Base-by-base conservation (phyloP, 768 basidiomycete species). In the Baorangia bicolor region DNA sequence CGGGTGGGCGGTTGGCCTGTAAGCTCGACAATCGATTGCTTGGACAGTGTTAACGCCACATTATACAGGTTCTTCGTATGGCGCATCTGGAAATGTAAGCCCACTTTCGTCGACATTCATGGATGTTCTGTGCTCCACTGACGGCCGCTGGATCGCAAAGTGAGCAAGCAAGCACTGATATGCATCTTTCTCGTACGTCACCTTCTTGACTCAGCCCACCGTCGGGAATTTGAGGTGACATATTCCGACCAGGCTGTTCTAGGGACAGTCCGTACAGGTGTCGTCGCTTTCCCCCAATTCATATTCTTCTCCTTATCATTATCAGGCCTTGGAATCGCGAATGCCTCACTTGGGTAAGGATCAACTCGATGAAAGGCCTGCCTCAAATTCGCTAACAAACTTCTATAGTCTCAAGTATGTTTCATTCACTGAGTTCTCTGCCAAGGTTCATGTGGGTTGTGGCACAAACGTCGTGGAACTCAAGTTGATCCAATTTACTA, bases 31-130 rank as follows among this genome's bases (percentile, higher is more conserved):
- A 37, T 14, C n/a, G 10, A 27, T 38, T 0, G 14, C 21, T 27
- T 18, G 28, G 33, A 31, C 2, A n/a, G 14, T 20, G n/a, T 33
- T 49, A 11, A 55, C 3, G 3, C 5, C 27, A 16, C 18, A 5
- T 21, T 42, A 14, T 31, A 20, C 41, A 64, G 62, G 10, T 64
- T n/a, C n/a, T n/a, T n/a, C n/a, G n/a, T n/a, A n/a, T n/a, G n/a
- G n/a, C n/a, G n/a, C n/a, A n/a, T n/a, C n/a, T 56, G 58, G 58
- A 51, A 55, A 47, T 21, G 62, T 64, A 44, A 54, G 62, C 30
- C 12, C 30, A 21, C 25, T 7, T 46, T 20, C 21, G 21, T 23
- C 1, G n/a, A n/a, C n/a, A n/a, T n/a, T n/a, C n/a, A 28, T 35
- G 16, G 18, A 2, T 27, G 5, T 37, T 23, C 1, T 1, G 5